phyloP scores from a whole-genome alignment of 2,329 filamentous ascomycete species.

The Ophiostoma sp. region DNA sequence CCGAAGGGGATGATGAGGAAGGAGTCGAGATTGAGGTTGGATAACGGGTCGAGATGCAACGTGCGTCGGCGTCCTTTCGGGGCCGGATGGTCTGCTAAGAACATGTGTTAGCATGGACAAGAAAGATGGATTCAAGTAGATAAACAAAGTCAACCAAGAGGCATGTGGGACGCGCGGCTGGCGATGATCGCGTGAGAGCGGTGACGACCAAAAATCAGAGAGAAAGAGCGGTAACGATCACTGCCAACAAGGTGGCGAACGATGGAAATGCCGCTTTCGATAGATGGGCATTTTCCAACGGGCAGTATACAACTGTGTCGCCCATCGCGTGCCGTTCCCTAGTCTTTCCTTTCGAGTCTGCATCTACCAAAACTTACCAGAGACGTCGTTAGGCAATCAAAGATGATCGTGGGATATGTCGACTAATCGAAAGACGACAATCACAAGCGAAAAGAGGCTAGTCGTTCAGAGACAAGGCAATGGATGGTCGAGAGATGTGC shows the following conservation, averaged over 20 bases:
- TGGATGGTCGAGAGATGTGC: background rate
- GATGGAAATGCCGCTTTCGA: background rate
- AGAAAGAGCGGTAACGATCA: background rate
- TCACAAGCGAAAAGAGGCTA: background rate
- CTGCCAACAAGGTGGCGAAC: background rate
- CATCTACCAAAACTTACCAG: background rate
- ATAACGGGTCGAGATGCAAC: background rate
- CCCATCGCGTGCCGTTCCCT: background rate
- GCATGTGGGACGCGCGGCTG: background rate
- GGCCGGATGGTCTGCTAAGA: background rate
- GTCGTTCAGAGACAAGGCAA: background rate
- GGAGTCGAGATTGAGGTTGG: background rate
- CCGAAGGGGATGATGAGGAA: background rate
- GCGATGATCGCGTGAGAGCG: background rate
- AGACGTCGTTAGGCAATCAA: background rate
- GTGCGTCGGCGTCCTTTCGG: constrained; percentile 9
- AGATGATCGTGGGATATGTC: background rate
- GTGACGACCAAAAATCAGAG: background rate
- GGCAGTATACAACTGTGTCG: background rate
- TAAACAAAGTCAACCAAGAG: background rate
- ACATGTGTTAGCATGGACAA: background rate
- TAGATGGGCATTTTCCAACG: too few species aligned
- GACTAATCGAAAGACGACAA: background rate
- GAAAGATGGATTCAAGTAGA: background rate
- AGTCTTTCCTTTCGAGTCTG: background rate